phyloP scores from a whole-genome alignment of 306 rosid genomes.

The Leucaena leucocephala region DNA sequence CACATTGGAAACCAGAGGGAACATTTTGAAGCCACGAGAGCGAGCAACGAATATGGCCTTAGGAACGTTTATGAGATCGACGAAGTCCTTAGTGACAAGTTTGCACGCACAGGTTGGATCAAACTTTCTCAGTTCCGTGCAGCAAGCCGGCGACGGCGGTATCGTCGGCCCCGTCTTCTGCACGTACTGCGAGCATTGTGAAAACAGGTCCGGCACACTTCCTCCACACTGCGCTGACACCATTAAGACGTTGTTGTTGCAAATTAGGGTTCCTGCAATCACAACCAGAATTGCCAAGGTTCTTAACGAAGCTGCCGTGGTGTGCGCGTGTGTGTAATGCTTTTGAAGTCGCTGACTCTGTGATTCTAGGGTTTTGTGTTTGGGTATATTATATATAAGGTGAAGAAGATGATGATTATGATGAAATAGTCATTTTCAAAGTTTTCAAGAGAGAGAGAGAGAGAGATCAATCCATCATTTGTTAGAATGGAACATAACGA shows the following conservation, averaged over 20 bases:
- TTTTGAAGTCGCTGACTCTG: not conserved
- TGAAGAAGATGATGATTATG: not conserved
- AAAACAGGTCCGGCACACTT: slow-evolving; percentile 4
- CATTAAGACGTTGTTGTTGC: slow-evolving; percentile 6
- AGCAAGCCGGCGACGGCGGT: slow-evolving; percentile 50
- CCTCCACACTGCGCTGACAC: slow-evolving; percentile 47
- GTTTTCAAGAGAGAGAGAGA: not conserved
- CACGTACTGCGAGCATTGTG: slow-evolving; percentile 34
- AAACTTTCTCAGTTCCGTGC: slow-evolving; percentile 27
- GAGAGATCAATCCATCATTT: not conserved
- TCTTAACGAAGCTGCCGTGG: slow-evolving; percentile 17
- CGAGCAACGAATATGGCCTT: slow-evolving; percentile 48
- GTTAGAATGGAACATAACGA: not conserved
- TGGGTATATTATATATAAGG: not conserved
- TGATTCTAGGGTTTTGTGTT: not conserved
- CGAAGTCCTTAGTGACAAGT: slow-evolving; percentile 35
- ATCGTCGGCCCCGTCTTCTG: slow-evolving; percentile 41
- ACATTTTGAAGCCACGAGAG: slow-evolving; percentile 40
- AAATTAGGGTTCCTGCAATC: slow-evolving; percentile 28
- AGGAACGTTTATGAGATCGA: slow-evolving; percentile 21
- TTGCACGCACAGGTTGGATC: slow-evolving; percentile 45
- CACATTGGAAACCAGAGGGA: slow-evolving; percentile 43
- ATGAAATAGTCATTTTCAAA: not conserved
- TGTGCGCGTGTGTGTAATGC: not conserved
- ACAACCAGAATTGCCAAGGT: slow-evolving; percentile 23